Conservation (phyloP, 208 protist genomes). For the Acanthamoeba quina region DNA sequence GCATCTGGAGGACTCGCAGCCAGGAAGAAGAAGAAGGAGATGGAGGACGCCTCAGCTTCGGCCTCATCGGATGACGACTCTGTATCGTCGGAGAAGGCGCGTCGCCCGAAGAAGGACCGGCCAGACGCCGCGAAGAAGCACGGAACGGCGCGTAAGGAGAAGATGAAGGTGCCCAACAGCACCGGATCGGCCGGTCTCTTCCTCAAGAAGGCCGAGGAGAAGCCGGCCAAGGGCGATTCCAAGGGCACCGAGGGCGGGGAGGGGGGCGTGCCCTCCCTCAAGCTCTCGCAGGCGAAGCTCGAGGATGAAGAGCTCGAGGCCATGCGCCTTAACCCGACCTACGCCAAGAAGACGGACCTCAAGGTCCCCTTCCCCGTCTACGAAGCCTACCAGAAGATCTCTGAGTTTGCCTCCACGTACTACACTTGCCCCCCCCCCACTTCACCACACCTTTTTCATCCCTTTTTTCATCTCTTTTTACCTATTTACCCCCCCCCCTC, state of each 20-base stretch:
- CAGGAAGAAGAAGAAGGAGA: constrained; percentile 11
- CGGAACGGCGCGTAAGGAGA: not conserved
- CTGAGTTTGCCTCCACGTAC: not conserved
- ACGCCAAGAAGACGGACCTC: constrained; percentile 35
- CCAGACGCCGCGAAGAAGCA: not conserved
- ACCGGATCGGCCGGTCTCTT: not conserved
- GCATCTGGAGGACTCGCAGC: no score
- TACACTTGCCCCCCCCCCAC: not conserved
- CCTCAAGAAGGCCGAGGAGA: constrained; percentile 4
- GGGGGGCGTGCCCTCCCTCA: not conserved
- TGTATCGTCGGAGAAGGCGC: not conserved
- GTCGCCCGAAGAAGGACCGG: not conserved
- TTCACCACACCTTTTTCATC: not conserved
- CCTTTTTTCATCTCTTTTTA: not conserved
- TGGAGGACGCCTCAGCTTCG: not conserved
- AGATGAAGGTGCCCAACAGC: not conserved
- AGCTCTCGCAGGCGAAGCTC: not conserved
- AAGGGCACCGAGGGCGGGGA: not conserved
- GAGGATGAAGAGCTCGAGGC: constrained; percentile 43
- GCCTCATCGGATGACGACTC: constrained; percentile 29
- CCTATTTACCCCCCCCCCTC: not conserved
- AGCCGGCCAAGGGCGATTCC: not conserved
- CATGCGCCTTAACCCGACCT: not conserved
- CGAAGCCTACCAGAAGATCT: constrained; percentile 55
- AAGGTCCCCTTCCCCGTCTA: constrained; percentile 54